phyloP scores from a whole-genome alignment of 768 basidiomycete species.

The Hygrocybe punicea region DNA sequence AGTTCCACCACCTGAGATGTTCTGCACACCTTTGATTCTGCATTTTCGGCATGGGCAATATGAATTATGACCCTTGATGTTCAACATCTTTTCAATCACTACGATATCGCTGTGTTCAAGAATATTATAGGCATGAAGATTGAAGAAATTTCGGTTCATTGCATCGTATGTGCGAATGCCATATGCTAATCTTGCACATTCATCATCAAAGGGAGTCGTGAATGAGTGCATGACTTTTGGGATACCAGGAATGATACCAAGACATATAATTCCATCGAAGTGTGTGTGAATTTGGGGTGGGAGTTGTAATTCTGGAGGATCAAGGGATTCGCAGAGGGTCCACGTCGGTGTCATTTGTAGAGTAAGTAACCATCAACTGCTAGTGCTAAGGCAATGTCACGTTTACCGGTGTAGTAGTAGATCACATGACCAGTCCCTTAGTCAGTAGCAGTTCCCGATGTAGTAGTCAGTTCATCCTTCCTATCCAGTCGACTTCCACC shows the following conservation, averaged over 20 bases:
- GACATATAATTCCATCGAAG: slow-evolving; percentile 29
- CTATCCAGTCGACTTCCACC: no score
- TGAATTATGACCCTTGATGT: slow-evolving; percentile 39
- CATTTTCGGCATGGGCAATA: slow-evolving; percentile 23
- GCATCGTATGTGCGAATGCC: slow-evolving; percentile 40
- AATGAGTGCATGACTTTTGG: slow-evolving; percentile 41
- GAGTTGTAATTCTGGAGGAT: slow-evolving; percentile 43
- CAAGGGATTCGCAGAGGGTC: slow-evolving; percentile 36
- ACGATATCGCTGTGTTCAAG: slow-evolving; percentile 5
- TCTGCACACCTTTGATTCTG: slow-evolving; percentile 23
- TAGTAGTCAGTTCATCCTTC: no score
- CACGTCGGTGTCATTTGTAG: slow-evolving; percentile 26
- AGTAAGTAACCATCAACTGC: slow-evolving; percentile 38
- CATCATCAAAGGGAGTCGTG: slow-evolving; percentile 33
- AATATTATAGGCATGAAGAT: slow-evolving; percentile 31
- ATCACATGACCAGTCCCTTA: no score
- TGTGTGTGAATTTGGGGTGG: slow-evolving; percentile 36
- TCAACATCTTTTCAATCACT: slow-evolving; percentile 2
- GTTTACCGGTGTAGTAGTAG: no score
- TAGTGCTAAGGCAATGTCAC: slow-evolving; percentile 40
- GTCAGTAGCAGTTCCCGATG: no score
- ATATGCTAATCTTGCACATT: slow-evolving; percentile 29
- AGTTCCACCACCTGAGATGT: slow-evolving; percentile 7
- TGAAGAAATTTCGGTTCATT: slow-evolving; percentile 21
- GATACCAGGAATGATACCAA: slow-evolving; percentile 43